These are phyloP conservation scores for Arthrobotrys musiformis DNA, from an alignment of 2,329 filamentous ascomycete species.

Conservation along the genomic window DNA sequence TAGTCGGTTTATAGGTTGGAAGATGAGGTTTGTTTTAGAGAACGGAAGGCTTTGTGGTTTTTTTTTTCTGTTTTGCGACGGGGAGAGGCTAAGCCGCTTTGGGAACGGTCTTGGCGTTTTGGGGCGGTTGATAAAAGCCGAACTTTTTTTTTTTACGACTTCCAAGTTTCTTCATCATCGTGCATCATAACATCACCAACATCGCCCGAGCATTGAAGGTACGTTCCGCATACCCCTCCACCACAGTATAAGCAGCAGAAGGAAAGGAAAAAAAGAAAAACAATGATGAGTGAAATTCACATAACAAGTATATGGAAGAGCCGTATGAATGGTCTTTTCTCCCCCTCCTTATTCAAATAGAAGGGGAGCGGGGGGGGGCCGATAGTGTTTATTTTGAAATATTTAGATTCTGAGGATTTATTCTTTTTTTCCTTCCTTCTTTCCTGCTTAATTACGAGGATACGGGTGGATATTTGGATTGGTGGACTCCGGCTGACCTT, in stretches of 20 bases:
- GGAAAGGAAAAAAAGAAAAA: background rate
- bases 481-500: too few relatives aligned
- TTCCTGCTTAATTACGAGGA: background rate
- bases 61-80: background rate
- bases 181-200: slow-evolving; percentile 8
- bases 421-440: background rate
- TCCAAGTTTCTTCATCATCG: background rate
- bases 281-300: slow-evolving; percentile 56
- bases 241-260: background rate
- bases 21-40: background rate
- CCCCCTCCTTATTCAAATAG: background rate
- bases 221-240: background rate
- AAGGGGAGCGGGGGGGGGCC: slow-evolving; percentile 12
- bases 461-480: background rate
- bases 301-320: slow-evolving; percentile 54
- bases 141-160: slow-evolving; percentile 8
- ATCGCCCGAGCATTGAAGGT: background rate
- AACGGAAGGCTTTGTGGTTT: background rate
- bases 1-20: background rate
- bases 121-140: slow-evolving; percentile 21
- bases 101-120: slow-evolving; percentile 28
- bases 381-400: slow-evolving; percentile 56
- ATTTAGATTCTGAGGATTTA: slow-evolving; percentile 51
- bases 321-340: slow-evolving; percentile 53
- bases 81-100: slow-evolving; percentile 3